A percentile compares a stretch with the other conserved stretches of the same genome.
phyloP scores from a whole-genome alignment of 257 asterid species.

The Jasminum sambac region DNA sequence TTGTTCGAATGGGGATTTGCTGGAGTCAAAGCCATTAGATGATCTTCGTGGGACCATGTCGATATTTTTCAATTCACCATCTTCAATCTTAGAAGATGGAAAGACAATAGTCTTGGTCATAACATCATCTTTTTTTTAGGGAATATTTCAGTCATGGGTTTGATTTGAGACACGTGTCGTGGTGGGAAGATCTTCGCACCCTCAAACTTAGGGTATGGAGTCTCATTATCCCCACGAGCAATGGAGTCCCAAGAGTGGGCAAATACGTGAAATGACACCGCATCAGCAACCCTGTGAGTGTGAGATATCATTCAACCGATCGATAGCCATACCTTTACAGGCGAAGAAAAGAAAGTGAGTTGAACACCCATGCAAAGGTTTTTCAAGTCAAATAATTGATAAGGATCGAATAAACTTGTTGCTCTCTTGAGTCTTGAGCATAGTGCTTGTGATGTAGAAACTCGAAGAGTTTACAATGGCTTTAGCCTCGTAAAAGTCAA shows the following conservation, averaged over 20 bases:
- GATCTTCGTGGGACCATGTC: slow-evolving; percentile 39
- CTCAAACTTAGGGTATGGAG: slow-evolving; percentile 31
- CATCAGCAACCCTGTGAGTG: slow-evolving; percentile 52
- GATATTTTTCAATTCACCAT: no score
- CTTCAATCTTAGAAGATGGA: slow-evolving; percentile 28
- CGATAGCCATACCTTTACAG: slow-evolving; percentile 48
- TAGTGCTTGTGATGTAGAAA: no score
- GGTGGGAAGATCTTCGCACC: slow-evolving; percentile 45
- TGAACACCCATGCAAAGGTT: slow-evolving; percentile 31
- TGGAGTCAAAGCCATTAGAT: slow-evolving; percentile 28
- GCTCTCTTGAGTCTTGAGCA: no score
- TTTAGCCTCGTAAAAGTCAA: no score
- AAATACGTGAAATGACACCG: slow-evolving; percentile 27
- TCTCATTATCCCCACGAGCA: slow-evolving; percentile 6
- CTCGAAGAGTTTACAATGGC: no score
- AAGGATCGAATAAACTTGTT: no score
- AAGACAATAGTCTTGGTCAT: slow-evolving; percentile 39
- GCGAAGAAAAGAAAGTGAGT: slow-evolving; percentile 32
- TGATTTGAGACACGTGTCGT: slow-evolving; percentile 13
- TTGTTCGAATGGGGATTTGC: slow-evolving; percentile 24
- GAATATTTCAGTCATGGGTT: no score
- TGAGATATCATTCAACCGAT: slow-evolving; percentile 31
- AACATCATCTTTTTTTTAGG: slow-evolving; percentile 28
- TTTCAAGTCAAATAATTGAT: no score
- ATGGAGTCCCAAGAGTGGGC: slow-evolving; percentile 40